These are phyloP conservation scores for Fonsecaea nubica DNA, from an alignment of 2,329 filamentous ascomycete genomes.

Conservation along the genomic window DNA sequence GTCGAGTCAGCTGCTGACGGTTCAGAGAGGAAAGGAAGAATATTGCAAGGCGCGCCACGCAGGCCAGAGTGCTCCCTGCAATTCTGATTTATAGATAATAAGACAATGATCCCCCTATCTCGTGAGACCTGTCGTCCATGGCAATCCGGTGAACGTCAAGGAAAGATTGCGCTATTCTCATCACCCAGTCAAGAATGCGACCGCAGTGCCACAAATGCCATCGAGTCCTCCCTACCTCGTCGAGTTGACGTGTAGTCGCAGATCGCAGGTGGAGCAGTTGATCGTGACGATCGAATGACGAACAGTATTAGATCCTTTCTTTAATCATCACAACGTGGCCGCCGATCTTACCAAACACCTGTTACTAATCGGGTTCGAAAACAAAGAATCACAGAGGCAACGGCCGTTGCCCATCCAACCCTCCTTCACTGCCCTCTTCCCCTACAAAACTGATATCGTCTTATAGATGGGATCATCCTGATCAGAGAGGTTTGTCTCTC, in stretches of 20 bases:
- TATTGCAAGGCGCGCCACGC: no score
- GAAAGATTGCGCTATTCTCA: not conserved
- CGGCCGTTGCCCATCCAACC: not conserved
- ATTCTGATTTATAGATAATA: not conserved
- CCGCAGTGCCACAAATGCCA: not conserved
- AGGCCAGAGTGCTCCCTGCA: not conserved
- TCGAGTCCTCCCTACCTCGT: not conserved
- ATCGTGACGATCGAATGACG: slow-evolving; percentile 1
- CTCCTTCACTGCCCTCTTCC: not conserved
- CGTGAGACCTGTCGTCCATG: not conserved
- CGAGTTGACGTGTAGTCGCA: not conserved
- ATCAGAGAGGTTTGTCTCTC: not conserved
- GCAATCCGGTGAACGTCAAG: not conserved
- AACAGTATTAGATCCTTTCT: not conserved
- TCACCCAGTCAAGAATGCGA: not conserved
- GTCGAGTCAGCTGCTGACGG: not conserved
- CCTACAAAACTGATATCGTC: not conserved
- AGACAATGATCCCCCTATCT: not conserved
- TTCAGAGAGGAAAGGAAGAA: not conserved
- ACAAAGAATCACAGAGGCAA: not conserved
- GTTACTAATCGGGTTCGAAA: not conserved
- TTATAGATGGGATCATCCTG: not conserved
- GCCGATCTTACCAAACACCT: not conserved
- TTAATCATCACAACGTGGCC: not conserved
- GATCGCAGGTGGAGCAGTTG: not conserved